Base-by-base conservation (phyloP, 176 grass and related monocot genomes). In the Zoysia pacifica region DNA sequence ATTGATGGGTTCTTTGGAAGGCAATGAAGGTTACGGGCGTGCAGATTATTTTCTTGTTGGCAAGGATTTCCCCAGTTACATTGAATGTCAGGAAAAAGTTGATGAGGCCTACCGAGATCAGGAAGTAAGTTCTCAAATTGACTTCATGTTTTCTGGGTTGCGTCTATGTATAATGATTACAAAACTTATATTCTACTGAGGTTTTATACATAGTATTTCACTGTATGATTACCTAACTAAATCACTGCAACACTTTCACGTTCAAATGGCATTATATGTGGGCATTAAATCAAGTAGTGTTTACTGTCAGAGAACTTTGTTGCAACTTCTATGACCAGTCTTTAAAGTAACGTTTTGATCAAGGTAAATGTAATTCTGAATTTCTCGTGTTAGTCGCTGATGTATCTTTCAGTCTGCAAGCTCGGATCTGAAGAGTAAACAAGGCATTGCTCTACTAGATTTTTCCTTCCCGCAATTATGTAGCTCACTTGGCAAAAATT, bases 11-110 rank as follows among this genome's bases (percentile, higher is more conserved):
- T 95, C 97, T 79, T 89, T 99, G 58, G 97, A 99, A 95, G 97
- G 82, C 65, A 93, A 93, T 82, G 82, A 99, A 93, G 93, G 97
- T 79, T 99, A 91, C 72, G 97, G 97, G 36, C 88, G 88, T 67
- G 93, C 93, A 50, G 97, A 99, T 87, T 99, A 99, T 90, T 99
- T 99, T 85, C 90, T 99, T 82, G 97, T 99, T 79, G 97, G 97
- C 70, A 90, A 99, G 68, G 97, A 99, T 83, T 99, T 99, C 60
- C 97, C 97, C 74, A 91, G 88, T 76, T 99, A 99, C 81, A 87
- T 99, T 50, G 97, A 96, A 67, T 99, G 97, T 88, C 93, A 99
- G 87, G 61, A 88, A 83, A 82, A 91, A 74, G 95, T 99, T 86
- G 93, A 99, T 77, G 60, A 99, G 83, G 96, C 88, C 35, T 99